A percentile compares a stretch with the other conserved stretches of the same genome.
Conservation (phyloP, 345 rosid genomes). For the Brassica incana region DNA sequence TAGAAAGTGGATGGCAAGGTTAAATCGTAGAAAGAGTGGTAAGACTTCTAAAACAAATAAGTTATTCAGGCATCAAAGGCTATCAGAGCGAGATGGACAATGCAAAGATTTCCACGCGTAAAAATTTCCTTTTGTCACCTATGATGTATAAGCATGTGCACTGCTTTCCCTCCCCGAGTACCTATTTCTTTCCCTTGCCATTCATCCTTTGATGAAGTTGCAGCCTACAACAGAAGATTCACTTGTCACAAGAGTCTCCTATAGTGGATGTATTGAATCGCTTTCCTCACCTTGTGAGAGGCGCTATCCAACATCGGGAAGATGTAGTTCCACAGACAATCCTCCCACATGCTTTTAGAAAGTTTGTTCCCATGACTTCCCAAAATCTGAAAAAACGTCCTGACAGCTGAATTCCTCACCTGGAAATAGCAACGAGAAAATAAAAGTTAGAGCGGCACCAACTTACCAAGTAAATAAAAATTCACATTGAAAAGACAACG, state of each 20-base stretch:
- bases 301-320: slow-evolving; percentile 87
- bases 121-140: slow-evolving; percentile 49
- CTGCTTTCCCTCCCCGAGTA: slow-evolving; percentile 90
- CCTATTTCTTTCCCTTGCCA: slow-evolving; percentile 98
- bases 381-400: slow-evolving; percentile 91
- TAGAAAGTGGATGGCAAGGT: slow-evolving; percentile 27
- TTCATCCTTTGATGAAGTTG: slow-evolving; percentile 98
- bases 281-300: slow-evolving; percentile 79
- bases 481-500: slow-evolving; percentile 16
- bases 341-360: slow-evolving; percentile 95
- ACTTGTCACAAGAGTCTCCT: slow-evolving; percentile 20
- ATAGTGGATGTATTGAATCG: slow-evolving; percentile 10
- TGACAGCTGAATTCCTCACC: slow-evolving; percentile 97
- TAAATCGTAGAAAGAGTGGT: slow-evolving; percentile 4
- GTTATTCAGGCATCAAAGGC: slow-evolving; percentile 23
- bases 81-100: slow-evolving; percentile 8
- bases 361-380: slow-evolving; percentile 93
- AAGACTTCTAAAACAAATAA: slow-evolving; percentile 1
- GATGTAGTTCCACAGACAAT: slow-evolving; percentile 95
- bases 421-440: slow-evolving; percentile 37
- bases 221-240: slow-evolving; percentile 63
- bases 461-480: neutral
- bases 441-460: slow-evolving; percentile 1
- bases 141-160: slow-evolving; percentile 98
- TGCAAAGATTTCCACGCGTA: slow-evolving; percentile 1